Evolutionary conservation across 2,329 filamentous ascomycete species (phyloP).

Genomic region (Aspergillus oerlinghausenensis): DNA sequence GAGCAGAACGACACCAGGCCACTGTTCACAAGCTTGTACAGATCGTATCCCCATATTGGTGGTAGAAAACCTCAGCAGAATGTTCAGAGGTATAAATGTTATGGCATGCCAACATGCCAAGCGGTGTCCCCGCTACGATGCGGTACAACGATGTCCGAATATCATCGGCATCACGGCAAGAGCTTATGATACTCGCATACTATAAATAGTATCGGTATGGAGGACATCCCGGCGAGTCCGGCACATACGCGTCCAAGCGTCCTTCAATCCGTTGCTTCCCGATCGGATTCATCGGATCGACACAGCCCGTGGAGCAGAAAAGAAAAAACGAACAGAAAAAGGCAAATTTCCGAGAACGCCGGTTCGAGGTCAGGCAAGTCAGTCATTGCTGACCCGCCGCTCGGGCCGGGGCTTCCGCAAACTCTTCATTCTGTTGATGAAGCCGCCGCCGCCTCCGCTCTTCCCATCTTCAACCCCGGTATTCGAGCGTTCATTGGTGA

Average conservation of each 20-base stretch:
- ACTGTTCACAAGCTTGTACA: not conserved
- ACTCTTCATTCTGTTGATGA: constrained; percentile 76
- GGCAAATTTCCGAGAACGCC: not conserved
- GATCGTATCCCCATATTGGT: not conserved
- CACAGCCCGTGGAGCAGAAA: constrained; percentile 1
- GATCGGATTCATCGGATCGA: not conserved
- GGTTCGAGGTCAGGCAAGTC: constrained; percentile 3
- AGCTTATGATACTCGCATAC: not conserved
- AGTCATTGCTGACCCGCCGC: constrained; percentile 32
- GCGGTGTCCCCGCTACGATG: not conserved
- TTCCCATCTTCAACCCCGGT: constrained; percentile 33
- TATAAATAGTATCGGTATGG: not conserved
- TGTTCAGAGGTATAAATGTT: not conserved
- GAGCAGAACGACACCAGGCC: not conserved
- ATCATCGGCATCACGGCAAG: not conserved
- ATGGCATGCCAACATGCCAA: not conserved
- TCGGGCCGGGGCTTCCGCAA: constrained; percentile 55
- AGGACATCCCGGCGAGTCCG: not conserved
- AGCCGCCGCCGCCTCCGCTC: constrained; percentile 54
- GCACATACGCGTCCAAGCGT: not conserved
- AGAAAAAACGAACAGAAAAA: not conserved
- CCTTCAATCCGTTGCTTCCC: constrained; percentile 1
- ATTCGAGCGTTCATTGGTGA: constrained; percentile 52
- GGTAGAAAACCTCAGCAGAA: not conserved
- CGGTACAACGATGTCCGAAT: not conserved